phyloP scores from a whole-genome alignment of 768 basidiomycete species.

The Butyriboletus loyo region DNA sequence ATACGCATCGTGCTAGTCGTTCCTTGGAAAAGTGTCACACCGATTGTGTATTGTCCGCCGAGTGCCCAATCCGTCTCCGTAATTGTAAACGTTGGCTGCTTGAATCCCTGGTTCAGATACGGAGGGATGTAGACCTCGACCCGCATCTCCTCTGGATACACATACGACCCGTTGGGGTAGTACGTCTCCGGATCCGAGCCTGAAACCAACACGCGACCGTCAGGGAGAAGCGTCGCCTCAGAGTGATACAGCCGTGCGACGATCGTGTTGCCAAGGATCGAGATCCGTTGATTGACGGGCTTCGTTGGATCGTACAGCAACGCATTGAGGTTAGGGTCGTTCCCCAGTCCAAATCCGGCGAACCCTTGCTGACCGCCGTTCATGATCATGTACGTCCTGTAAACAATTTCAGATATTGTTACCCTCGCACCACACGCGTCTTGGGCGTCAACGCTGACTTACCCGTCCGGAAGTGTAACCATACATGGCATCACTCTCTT shows the following conservation, averaged over 20 bases:
- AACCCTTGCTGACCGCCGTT: conserved; percentile 71
- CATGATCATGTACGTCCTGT: conserved; percentile 73
- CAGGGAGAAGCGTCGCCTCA: conserved; percentile 69
- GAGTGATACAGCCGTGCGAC: conserved; percentile 80
- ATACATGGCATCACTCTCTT: conserved; percentile 77
- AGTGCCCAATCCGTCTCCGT: conserved; percentile 61
- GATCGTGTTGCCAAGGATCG: conserved; percentile 64
- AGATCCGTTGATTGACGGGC: conserved; percentile 58
- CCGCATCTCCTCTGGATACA: conserved; percentile 75
- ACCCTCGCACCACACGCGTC: not conserved
- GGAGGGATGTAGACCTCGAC: conserved; percentile 83
- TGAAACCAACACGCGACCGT: conserved; percentile 71
- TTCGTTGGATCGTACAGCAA: conserved; percentile 67
- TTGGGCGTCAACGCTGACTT: not conserved
- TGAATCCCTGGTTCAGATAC: conserved; percentile 64
- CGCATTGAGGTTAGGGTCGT: conserved; percentile 59
- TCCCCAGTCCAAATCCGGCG: conserved; percentile 71
- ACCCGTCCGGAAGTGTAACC: conserved; percentile 54
- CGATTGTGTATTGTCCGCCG: conserved; percentile 51
- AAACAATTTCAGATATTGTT: conserved; percentile 14
- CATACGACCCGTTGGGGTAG: conserved; percentile 34
- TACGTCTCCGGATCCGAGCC: conserved; percentile 69
- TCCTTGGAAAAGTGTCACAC: conserved; percentile 39
- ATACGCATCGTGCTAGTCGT: conserved; percentile 48
- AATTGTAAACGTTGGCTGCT: conserved; percentile 62